Conservation (phyloP, 2,329 filamentous ascomycete genomes). For the Plenodomus biglobosus region DNA sequence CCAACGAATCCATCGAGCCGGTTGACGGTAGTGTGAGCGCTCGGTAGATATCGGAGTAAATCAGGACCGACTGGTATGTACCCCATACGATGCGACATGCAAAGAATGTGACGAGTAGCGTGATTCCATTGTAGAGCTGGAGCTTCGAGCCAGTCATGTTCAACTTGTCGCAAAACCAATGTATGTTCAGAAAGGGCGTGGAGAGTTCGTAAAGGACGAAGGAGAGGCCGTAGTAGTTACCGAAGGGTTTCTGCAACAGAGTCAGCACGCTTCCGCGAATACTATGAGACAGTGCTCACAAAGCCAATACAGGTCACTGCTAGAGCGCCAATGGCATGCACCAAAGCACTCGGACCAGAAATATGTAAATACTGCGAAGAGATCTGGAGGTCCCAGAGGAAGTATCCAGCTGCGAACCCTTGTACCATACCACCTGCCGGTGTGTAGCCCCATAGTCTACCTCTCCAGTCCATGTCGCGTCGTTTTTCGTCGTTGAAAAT, state of each 20-base stretch:
- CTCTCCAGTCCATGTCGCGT: conserved; percentile 65
- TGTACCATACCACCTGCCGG: conserved; percentile 73
- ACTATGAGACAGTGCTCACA: conserved; percentile 54
- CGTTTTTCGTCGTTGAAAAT: conserved; percentile 68
- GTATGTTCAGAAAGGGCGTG: conserved; percentile 80
- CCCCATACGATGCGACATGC: conserved; percentile 75
- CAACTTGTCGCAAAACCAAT: conserved; percentile 89
- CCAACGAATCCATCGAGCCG: conserved; percentile 13
- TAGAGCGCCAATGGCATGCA: conserved; percentile 73
- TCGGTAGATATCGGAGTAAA: conserved; percentile 67
- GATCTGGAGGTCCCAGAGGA: conserved; percentile 77
- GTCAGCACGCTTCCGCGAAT: conserved; percentile 11
- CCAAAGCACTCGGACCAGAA: conserved; percentile 72
- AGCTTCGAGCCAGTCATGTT: conserved; percentile 71
- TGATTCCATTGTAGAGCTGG: conserved; percentile 76
- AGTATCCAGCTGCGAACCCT: conserved; percentile 76
- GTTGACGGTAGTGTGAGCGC: conserved; percentile 35
- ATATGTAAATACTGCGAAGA: conserved; percentile 67
- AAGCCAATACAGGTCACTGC: conserved; percentile 76
- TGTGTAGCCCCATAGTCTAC: conserved; percentile 76
- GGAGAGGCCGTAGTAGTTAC: conserved; percentile 77
- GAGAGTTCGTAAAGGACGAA: conserved; percentile 88
- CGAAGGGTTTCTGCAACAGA: conserved; percentile 67
- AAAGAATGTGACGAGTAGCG: conserved; percentile 73
- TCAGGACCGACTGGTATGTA: conserved; percentile 65